Base-by-base conservation (phyloP, 306 rosid genomes). In the Senna tora region DNA sequence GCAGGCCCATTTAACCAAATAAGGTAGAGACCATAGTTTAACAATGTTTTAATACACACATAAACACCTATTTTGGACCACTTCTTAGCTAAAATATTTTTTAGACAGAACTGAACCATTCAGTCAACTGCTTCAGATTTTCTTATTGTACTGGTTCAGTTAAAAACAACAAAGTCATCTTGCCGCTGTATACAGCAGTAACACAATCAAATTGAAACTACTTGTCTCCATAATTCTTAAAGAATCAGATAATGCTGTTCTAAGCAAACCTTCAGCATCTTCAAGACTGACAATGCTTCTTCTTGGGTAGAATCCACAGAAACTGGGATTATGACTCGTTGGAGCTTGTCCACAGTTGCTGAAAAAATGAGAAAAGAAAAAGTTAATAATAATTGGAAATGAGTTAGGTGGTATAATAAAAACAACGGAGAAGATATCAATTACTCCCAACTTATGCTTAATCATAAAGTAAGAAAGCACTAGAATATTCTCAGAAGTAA, bases 231-330 rank as follows among this genome's bases (percentile, higher is more conserved):
- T n/a, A 47, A 69, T 47, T 53, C 74, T 65, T 46, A 47, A 74
- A 57, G 30, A 25, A 25, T 25, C 30, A 25, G 52, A 56, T 13
- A 14, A 36, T 74, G 50, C 32, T 75, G 57, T 25, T 20, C 65
- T 65, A 81, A 75, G 65, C 87, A 74, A 66, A 93, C 98, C 98
- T 93, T 86, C 81, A 93, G 74, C 73, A 84, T 74, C 78, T 78
- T 93, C 78, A 93, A 65, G 81, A 84, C 72, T 39, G 85, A 83
- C 73, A 91, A 58, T 52, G 98, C 97, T 83, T 89, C 90, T 77
- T 79, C 86, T 77, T 93, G 98, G 38, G 94, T 83, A 77, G 90
- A 81, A 84, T 93, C 98, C 69, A 86, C 86, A 20, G 86, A 87
- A 71, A 80, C 80, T 1, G 92, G 84, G 49, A 87, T 71, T 54